Conservation (phyloP, 352 stramenopile genomes). For the Achlya hypogyna region DNA sequence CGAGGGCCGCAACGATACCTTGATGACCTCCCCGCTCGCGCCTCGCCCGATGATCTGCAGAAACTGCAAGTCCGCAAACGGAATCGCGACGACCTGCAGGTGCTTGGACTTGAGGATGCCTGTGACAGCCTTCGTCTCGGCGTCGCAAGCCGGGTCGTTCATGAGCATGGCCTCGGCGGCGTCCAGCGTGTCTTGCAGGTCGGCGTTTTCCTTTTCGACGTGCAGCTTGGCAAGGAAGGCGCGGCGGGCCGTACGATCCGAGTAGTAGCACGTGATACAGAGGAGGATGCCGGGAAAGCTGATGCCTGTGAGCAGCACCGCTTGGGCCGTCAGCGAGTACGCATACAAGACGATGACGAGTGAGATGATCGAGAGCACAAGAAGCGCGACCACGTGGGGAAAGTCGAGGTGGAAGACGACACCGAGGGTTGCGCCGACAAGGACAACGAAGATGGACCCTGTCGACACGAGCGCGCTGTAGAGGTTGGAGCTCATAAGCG, state of each 20-base stretch:
- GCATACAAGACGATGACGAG: slow-evolving; percentile 50
- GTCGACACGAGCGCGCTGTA: slow-evolving; percentile 56
- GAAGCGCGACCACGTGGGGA: slow-evolving; percentile 74
- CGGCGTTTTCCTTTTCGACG: slow-evolving; percentile 80
- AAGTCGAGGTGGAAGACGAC: slow-evolving; percentile 72
- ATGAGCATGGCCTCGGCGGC: slow-evolving; percentile 73
- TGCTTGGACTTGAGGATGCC: slow-evolving; percentile 64
- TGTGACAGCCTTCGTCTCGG: slow-evolving; percentile 59
- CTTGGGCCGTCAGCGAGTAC: slow-evolving; percentile 52
- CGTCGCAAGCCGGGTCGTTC: slow-evolving; percentile 62
- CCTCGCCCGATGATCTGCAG: slow-evolving; percentile 66
- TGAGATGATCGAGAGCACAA: slow-evolving; percentile 37
- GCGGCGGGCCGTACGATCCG: slow-evolving; percentile 64
- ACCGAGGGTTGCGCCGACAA: slow-evolving; percentile 22
- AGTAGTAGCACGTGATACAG: slow-evolving; percentile 68
- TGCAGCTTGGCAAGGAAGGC: slow-evolving; percentile 77
- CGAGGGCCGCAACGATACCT: slow-evolving; percentile 19
- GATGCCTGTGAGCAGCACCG: slow-evolving; percentile 53
- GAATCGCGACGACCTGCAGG: slow-evolving; percentile 72
- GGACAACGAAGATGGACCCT: slow-evolving; percentile 75
- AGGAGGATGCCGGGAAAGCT: slow-evolving; percentile 57
- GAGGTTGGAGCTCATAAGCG: slow-evolving; percentile 21
- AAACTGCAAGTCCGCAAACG: slow-evolving; percentile 75
- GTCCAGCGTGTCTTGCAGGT: slow-evolving; percentile 64
- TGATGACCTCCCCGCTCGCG: slow-evolving; percentile 84